A percentile compares a stretch with the other conserved stretches of the same genome.
phyloP scores from a whole-genome alignment of 805 yeast genomes.

The Saccharomyces paradoxus region DNA sequence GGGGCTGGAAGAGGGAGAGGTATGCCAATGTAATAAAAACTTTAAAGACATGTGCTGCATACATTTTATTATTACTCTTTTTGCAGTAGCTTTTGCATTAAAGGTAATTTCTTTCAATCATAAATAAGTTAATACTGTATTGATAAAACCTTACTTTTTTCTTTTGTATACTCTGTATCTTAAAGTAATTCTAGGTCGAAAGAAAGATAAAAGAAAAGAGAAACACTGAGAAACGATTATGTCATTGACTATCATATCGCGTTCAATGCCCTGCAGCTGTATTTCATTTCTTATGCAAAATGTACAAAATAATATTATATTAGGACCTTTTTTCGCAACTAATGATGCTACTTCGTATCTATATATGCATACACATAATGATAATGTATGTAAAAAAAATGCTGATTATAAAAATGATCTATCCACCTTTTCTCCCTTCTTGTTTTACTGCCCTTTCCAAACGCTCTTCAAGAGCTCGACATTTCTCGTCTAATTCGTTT shows the following conservation, averaged over 20 bases:
- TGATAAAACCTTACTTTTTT: not conserved
- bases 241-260: not conserved
- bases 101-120: not conserved
- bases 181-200: not conserved
- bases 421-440: not conserved
- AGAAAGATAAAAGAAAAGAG: not conserved
- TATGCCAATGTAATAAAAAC: constrained; percentile 37
- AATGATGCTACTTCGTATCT: not conserved
- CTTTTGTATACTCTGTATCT: not conserved
- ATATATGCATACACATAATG: not conserved
- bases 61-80: not conserved
- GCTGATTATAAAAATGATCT: not conserved
- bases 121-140: not conserved
- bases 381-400: not conserved
- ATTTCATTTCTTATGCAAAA: not conserved
- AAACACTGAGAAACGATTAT: not conserved
- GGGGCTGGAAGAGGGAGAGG: constrained; percentile 63
- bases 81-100: not conserved
- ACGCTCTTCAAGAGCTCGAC: constrained; percentile 17
- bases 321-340: not conserved
- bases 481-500: constrained; percentile 57
- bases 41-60: not conserved
- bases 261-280: not conserved
- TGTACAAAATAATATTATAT: not conserved
- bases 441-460: not conserved